These are phyloP conservation scores for Diaporthe sp. DNA, from an alignment of 2,329 filamentous ascomycete species.

Conservation along the genomic window DNA sequence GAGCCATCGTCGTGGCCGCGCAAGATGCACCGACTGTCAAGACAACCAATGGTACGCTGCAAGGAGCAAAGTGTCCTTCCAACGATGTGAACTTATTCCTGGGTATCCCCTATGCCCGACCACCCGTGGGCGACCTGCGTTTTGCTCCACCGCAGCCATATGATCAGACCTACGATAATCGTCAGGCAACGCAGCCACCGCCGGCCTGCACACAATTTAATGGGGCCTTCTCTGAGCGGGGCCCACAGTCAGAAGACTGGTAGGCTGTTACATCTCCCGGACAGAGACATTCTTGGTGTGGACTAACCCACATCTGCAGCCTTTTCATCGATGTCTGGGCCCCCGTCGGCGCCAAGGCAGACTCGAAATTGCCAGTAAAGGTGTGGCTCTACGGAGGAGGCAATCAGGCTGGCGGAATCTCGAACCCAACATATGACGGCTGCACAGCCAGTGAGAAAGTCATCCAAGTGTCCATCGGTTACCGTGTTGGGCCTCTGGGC, in stretches of 20 bases:
- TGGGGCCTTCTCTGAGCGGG: constrained; percentile 12
- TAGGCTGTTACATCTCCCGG: background rate
- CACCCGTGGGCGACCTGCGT: constrained; percentile 25
- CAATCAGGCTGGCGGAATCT: constrained; percentile 39
- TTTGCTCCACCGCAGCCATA: constrained; percentile 27
- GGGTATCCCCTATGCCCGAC: constrained; percentile 27
- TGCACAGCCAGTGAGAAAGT: constrained; percentile 41
- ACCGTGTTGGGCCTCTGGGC: constrained; percentile 58
- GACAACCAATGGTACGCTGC: constrained; percentile 9
- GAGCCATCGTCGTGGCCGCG: constrained; percentile 1
- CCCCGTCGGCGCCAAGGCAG: constrained; percentile 15
- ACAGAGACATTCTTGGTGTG: background rate
- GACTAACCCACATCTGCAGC: background rate
- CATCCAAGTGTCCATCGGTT: constrained; percentile 44
- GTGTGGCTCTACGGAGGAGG: constrained; percentile 41
- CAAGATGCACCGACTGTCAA: constrained; percentile 18
- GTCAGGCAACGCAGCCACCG: constrained; percentile 21
- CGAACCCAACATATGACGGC: constrained; percentile 40
- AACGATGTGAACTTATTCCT: constrained; percentile 24
- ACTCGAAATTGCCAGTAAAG: constrained; percentile 23
- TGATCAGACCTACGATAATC: constrained; percentile 3
- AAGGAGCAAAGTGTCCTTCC: constrained; percentile 17
- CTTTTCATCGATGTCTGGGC: constrained; percentile 29
- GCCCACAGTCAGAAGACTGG: constrained; percentile 30
- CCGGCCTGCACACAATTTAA: constrained; percentile 24